Evolutionary conservation across 495 filamentous ascomycete genomes (phyloP), one percentile per base, ranked within the genome.

Genomic region (Penicillium ochrochloron): DNA sequence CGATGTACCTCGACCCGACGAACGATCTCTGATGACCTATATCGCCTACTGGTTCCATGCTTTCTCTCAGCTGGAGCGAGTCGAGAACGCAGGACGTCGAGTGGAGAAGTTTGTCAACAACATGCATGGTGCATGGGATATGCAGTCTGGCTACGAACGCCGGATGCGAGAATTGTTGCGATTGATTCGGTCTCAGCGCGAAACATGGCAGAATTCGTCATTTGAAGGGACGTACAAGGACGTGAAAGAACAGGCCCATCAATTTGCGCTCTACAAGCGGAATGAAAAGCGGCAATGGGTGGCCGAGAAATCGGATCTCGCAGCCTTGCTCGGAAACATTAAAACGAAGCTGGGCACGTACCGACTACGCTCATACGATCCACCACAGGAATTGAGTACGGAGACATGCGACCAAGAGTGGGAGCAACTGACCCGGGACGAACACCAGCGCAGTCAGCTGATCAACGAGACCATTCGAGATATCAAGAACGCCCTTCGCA

Each of bases 11-110:
- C 94, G 92, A 76, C 95, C 95, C 14, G 95, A 99, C 69, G 95
- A 99, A 76, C 90, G 93, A 62, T 94, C 91, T 67, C 83, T 99
- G 73, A 98, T 99, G 94, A 99, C 95, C 7, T 99, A 99, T 73
- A 98, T 99, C 67, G 95, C 95, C 63, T 98, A 98, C 77, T 99
- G 96, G 95, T 99, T 98, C 84, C 95, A 99, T 70, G 96, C 95
- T 62, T 99, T 99, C 71, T 97, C 94, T 25, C 93, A 97, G 72
- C 92, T 99, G 86, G 95, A 99, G 76, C 86, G 93, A 65, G 96
- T 99, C 14, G 95, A 99, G 73, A 99, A 98, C 73, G 96, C 96
- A 2, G 95, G 95, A 3, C 86, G 95, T 59, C 86, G 95, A 62
- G 95, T 99, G 3, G 95, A 99, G 81, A 99, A 99, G 80, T 99